Evolutionary conservation across 345 rosid genomes (phyloP).

Genomic region (Bretschneidera sinensis): DNA sequence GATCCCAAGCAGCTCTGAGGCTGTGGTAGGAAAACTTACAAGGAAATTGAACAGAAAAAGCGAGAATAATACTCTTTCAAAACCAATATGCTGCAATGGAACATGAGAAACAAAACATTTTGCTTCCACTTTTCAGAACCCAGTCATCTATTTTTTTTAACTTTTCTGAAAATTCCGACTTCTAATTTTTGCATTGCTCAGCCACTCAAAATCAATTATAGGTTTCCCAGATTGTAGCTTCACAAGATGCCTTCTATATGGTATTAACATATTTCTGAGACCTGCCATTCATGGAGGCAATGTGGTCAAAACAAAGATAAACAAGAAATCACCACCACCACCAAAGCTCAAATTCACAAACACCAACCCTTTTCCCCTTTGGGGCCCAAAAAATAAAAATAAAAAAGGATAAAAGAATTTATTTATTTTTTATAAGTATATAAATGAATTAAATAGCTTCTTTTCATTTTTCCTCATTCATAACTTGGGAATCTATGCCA

Average conservation of each 20-base stretch:
- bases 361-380: background rate
- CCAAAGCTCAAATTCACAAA: background rate
- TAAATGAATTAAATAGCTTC: too few relatives aligned
- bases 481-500: background rate
- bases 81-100: constrained; percentile 6
- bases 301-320: constrained; percentile 13
- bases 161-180: constrained; percentile 53
- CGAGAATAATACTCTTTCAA: background rate
- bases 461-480: background rate
- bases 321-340: background rate
- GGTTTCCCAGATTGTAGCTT: constrained; percentile 48
- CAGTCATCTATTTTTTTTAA: constrained; percentile 19
- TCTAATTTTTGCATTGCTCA: constrained; percentile 49
- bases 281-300: constrained; percentile 41
- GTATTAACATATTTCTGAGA: constrained; percentile 67
- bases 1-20: background rate
- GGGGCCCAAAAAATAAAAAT: background rate
- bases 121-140: background rate
- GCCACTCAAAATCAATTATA: constrained; percentile 64
- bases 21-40: background rate
- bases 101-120: background rate
- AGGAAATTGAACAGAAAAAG: too few relatives aligned
- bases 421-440: too few relatives aligned
- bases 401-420: too few relatives aligned
- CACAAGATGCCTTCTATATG: constrained; percentile 75